Conservation (phyloP, 306 rosid species). For the Medicago ruthenica region DNA sequence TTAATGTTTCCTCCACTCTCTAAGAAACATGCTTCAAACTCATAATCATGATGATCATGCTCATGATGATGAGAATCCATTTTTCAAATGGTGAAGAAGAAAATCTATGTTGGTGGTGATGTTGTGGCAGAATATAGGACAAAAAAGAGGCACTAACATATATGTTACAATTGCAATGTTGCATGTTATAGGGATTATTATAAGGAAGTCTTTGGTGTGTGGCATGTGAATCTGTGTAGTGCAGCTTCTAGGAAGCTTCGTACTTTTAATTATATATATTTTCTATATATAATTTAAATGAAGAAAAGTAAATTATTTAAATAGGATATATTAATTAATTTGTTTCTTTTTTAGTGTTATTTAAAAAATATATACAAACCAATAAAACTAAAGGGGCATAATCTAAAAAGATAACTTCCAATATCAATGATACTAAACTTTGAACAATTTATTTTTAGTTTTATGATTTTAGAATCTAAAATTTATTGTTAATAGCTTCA, state of each 20-base stretch:
- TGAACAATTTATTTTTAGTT: too few relatives aligned
- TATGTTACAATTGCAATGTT: neutral
- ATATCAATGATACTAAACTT: too few relatives aligned
- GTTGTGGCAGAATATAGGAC: neutral
- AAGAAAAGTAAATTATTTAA: neutral
- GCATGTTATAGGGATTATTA: neutral
- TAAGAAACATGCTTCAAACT: constrained; percentile 42
- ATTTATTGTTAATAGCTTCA: too few relatives aligned
- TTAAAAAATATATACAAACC: too few relatives aligned
- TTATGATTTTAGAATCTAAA: too few relatives aligned
- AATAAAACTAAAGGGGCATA: too few relatives aligned
- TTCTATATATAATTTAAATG: neutral
- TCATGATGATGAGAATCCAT: constrained; percentile 49
- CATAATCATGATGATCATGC: neutral
- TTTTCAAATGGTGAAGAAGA: neutral
- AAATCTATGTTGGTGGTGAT: neutral
- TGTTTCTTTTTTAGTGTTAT: neutral
- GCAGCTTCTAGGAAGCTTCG: constrained; percentile 28
- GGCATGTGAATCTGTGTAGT: neutral
- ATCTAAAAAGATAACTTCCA: too few relatives aligned
- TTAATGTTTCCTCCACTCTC: constrained; percentile 63
- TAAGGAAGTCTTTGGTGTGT: neutral
- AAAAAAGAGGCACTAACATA: neutral
- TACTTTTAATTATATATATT: neutral
- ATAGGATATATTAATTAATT: neutral